These are phyloP conservation scores for Agaricales sp. DNA, from an alignment of 1,284 basidiomycete genomes.

Conservation along the genomic window DNA sequence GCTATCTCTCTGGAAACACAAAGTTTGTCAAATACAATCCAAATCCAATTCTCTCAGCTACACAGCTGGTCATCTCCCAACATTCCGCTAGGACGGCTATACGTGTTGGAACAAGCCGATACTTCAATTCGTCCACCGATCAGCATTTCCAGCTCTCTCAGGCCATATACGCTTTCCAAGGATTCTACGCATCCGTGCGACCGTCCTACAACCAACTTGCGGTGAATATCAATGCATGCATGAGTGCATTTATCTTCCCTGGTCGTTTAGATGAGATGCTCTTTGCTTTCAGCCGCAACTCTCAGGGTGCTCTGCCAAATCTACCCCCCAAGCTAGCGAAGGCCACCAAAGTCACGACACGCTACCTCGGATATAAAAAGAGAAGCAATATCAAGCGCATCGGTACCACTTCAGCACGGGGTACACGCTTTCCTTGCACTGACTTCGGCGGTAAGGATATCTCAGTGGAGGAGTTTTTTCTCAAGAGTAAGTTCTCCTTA, in stretches of 20 bases:
- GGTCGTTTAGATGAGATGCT: slow-evolving; percentile 53
- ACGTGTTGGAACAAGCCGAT: slow-evolving; percentile 49
- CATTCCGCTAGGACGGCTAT: slow-evolving; percentile 42
- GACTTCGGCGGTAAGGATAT: slow-evolving; percentile 35
- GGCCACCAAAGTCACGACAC: slow-evolving; percentile 46
- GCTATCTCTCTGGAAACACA: slow-evolving; percentile 39
- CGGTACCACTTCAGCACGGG: slow-evolving; percentile 30
- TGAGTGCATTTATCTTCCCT: slow-evolving; percentile 59
- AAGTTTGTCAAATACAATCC: slow-evolving; percentile 33
- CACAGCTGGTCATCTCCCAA: slow-evolving; percentile 57
- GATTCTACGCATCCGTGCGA: slow-evolving; percentile 59
- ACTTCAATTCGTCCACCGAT: slow-evolving; percentile 38
- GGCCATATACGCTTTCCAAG: slow-evolving; percentile 49
- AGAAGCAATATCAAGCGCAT: slow-evolving; percentile 41
- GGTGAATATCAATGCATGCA: slow-evolving; percentile 68
- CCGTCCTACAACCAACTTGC: slow-evolving; percentile 55
- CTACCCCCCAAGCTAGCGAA: slow-evolving; percentile 33
- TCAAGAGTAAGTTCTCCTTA: slow-evolving; percentile 32
- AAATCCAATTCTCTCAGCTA: slow-evolving; percentile 44
- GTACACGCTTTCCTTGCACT: slow-evolving; percentile 39
- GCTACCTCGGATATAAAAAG: slow-evolving; percentile 41
- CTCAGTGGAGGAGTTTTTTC: slow-evolving; percentile 53
- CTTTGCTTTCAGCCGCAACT: slow-evolving; percentile 29
- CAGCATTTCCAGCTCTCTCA: slow-evolving; percentile 27
- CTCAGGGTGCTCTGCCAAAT: slow-evolving; percentile 35